Conservation (phyloP, 768 basidiomycete genomes). For the Boletus reticuloceps region DNA sequence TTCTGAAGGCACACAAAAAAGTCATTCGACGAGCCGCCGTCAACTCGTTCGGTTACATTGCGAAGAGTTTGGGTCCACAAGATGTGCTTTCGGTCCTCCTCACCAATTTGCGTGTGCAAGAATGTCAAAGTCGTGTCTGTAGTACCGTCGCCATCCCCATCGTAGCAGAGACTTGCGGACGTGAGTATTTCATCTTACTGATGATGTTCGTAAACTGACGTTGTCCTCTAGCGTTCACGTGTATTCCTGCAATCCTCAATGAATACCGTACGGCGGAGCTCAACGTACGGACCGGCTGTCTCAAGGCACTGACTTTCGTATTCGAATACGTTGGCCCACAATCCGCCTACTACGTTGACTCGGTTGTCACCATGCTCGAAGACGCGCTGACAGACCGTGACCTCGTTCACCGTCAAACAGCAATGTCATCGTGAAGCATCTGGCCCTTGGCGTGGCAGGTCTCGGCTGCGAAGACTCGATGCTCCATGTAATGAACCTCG, state of each 20-base stretch:
- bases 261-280: slow-evolving; percentile 98
- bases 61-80: no score
- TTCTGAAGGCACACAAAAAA: no score
- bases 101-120: no score
- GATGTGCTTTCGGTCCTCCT: no score
- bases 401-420: slow-evolving; percentile 96
- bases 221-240: slow-evolving; percentile 75
- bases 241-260: slow-evolving; percentile 97
- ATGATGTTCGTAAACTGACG: slow-evolving; percentile 2
- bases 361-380: slow-evolving; percentile 96
- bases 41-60: no score
- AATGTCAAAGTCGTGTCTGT: slow-evolving; percentile 97
- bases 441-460: slow-evolving; percentile 95
- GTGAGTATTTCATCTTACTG: slow-evolving; percentile 27
- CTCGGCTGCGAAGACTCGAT: slow-evolving; percentile 98
- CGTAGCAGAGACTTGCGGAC: slow-evolving; percentile 92
- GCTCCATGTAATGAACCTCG: slow-evolving; percentile 95
- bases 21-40: no score
- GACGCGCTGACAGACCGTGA: slow-evolving; percentile 98
- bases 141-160: slow-evolving; percentile 97
- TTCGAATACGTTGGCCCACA: slow-evolving; percentile 81
- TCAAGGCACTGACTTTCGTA: slow-evolving; percentile 91
- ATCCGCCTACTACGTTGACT: slow-evolving; percentile 95
- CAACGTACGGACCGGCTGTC: slow-evolving; percentile 97
- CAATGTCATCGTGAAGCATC: slow-evolving; percentile 97